Evolutionary conservation across 331 rosid species (phyloP), one percentile per base, ranked within the genome.

Genomic region (Telfairia occidentalis): DNA sequence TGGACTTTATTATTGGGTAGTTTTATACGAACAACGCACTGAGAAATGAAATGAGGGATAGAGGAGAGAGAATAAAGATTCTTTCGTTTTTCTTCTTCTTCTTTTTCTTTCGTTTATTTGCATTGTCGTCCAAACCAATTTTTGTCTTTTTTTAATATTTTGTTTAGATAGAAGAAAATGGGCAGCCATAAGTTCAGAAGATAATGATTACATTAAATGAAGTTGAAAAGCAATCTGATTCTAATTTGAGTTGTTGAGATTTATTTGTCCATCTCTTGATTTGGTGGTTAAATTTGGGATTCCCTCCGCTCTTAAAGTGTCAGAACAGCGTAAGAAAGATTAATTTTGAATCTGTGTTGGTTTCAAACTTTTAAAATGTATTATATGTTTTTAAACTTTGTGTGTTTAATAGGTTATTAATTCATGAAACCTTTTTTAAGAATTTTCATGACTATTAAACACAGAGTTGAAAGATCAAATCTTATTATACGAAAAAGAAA

Each of bases 1-100:
- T 71, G 45, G 76, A 71, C 76, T 71, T 71, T 70, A 23, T 69
- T 16, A 71, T 29, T n/a, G 29, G 9, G n/a, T 46, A 29, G 7
- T 45, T 50, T 28, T 28, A 16, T 46, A 71, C 59, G 7, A 24
- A 70, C 26, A 16, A 7, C 54, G 1, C 38, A 43, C n/a, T n/a
- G 3, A 67, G 2, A 43, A 11, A 13, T 7, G 40, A 70, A 69
- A 38, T 3, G 40, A 24, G 19, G 7, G 55, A 69, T 43, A 67
- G 38, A 69, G 38, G 74, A 70, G 11, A 70, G 74, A 70, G 35
- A 69, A 69, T 43, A n/a, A 69, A 42, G 37, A 42, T 24, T 21
- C 12, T 26, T 11, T 7, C n/a, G n/a, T 21, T 66, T 12, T 38
- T 5, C 2, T 18, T 21, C 21, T 5, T 3, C 16, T 28, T 11